Percentiles rank a stretch among this genome's conserved stretches.
These are phyloP conservation scores for Stachybotrys chlorohalonatus DNA, from an alignment of 2,329 filamentous ascomycete genomes.

Conservation along the genomic window DNA sequence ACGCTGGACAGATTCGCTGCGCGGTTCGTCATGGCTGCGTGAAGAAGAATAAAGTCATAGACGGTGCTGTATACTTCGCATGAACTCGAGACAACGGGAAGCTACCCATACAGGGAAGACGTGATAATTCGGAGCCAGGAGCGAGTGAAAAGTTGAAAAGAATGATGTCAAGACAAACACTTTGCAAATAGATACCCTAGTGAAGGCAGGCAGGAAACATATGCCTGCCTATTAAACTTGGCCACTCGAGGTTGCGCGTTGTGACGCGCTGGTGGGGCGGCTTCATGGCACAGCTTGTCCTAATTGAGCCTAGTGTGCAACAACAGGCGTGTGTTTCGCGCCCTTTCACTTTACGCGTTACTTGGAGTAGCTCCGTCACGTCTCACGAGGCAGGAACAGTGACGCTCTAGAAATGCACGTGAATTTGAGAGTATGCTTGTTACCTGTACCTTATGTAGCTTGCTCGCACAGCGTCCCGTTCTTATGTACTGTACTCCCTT, in stretches of 20 bases:
- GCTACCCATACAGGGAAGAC: not conserved
- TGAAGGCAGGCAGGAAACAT: no score
- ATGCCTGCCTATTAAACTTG: no score
- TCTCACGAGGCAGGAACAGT: not conserved
- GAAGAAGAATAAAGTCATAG: not conserved
- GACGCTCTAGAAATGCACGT: no score
- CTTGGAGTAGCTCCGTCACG: not conserved
- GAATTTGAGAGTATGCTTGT: no score
- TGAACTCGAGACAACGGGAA: not conserved
- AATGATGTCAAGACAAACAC: not conserved
- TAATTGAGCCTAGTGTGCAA: no score
- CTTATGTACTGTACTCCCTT: not conserved
- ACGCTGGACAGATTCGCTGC: slow-evolving; percentile 9
- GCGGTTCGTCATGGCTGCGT: not conserved
- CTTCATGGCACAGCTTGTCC: no score
- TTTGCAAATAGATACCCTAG: no score
- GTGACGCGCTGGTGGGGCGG: not conserved
- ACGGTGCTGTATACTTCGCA: not conserved
- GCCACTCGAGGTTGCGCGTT: not conserved
- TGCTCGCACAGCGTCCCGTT: not conserved
- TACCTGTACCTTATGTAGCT: not conserved
- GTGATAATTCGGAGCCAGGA: no score
- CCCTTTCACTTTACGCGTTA: not conserved
- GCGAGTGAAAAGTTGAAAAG: not conserved
- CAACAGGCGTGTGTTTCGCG: not conserved